A percentile compares a stretch with the other conserved stretches of the same genome.
phyloP scores from a whole-genome alignment of 192 early-diverging fungal genomes.

The Obelidium mucronatum region DNA sequence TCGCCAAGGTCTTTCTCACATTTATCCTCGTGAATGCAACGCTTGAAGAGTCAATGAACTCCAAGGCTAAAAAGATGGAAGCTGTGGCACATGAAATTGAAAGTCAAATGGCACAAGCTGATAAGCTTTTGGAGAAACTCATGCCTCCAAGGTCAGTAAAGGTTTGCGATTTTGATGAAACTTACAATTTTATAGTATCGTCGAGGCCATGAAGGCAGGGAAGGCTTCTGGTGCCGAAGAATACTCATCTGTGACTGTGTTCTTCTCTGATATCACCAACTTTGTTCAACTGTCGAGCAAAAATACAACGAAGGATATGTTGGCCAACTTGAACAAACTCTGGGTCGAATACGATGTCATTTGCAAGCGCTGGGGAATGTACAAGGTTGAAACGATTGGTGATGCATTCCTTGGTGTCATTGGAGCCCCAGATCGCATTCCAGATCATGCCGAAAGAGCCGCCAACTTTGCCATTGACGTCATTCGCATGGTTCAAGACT shows the following conservation, averaged over 20 bases:
- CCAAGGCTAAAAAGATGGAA: constrained; percentile 38
- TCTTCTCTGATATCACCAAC: constrained; percentile 57
- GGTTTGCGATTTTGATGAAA: no score
- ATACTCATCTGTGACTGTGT: constrained; percentile 49
- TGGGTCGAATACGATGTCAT: constrained; percentile 47
- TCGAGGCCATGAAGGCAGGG: constrained; percentile 50
- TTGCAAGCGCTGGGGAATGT: constrained; percentile 48
- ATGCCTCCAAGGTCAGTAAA: constrained; percentile 42
- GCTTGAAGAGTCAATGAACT: constrained; percentile 47
- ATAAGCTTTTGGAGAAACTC: constrained; percentile 40
- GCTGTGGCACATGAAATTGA: constrained; percentile 42
- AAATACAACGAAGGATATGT: constrained; percentile 45
- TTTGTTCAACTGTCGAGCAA: constrained; percentile 42
- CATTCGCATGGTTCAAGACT: constrained; percentile 37
- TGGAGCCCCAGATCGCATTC: constrained; percentile 34
- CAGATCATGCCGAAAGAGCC: constrained; percentile 39
- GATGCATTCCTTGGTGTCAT: constrained; percentile 38
- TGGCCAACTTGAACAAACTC: constrained; percentile 45
- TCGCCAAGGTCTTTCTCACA: constrained; percentile 50
- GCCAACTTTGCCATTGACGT: constrained; percentile 45
- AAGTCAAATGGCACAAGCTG: constrained; percentile 38
- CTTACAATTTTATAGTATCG: constrained; percentile 9
- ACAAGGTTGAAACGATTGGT: constrained; percentile 59
- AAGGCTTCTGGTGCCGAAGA: constrained; percentile 45
- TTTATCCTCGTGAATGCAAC: constrained; percentile 51